Conservation (phyloP, 2,329 filamentous ascomycete genomes). For the Colletotrichum sp. region DNA sequence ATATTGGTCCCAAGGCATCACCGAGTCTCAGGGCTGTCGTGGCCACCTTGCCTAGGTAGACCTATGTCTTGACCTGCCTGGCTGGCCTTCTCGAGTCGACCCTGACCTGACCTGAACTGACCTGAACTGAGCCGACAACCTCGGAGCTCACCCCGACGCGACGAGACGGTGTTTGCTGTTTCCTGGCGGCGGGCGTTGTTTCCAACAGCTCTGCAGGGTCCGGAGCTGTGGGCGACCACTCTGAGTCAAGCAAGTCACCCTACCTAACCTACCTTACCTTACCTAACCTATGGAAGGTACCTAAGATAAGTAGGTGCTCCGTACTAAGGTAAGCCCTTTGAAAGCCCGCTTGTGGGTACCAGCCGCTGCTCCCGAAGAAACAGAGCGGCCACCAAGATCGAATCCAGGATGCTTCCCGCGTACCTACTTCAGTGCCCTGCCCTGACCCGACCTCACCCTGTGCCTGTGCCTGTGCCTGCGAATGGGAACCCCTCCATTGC, state of each 20-base stretch:
- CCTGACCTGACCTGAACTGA: not conserved
- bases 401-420: not conserved
- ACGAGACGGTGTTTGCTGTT: not conserved
- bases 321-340: no score
- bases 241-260: not conserved
- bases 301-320: no score
- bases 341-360: not conserved
- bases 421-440: not conserved
- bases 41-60: not conserved
- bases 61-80: not conserved
- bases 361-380: not conserved
- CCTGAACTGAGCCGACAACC: not conserved
- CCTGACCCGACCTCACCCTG: not conserved
- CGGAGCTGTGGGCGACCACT: not conserved
- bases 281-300: no score
- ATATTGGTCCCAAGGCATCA: not conserved
- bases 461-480: not conserved
- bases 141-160: not conserved
- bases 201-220: not conserved
- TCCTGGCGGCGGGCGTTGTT: not conserved
- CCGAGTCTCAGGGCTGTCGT: not conserved
- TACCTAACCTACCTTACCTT: no score
- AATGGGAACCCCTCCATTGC: not conserved
- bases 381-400: not conserved
- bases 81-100: not conserved